Evolutionary conservation across 2,329 filamentous ascomycete species (phyloP), one percentile per base, ranked within the genome.

Genomic region (Fusarium robinianum): DNA sequence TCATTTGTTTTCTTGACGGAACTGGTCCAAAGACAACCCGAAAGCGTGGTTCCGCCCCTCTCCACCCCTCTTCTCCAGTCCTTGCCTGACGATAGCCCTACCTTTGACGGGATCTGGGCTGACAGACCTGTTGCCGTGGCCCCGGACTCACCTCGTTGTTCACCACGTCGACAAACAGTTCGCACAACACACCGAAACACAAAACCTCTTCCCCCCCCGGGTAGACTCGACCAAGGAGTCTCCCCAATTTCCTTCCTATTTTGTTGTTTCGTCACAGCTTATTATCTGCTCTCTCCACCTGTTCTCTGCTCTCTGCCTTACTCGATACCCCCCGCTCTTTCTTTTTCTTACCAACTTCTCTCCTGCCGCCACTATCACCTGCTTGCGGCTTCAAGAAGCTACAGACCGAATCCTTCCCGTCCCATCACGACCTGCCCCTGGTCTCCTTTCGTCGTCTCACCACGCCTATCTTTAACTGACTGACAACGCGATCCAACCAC

Each of bases 31-130:
- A 41, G 19, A 40, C 52, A 31, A 53, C 42, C 26, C 41, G 39
- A 37, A 56, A 53, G 45, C 52, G 44, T 48, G 46, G 49, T 41
- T 36, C 51, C n/a, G n/a, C 24, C 35, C 46, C 41, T 40, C 40
- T 38, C 42, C 52, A 16, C 16, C 25, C 27, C 31, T 46, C 31
- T 45, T 43, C 39, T 37, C 47, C 40, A 48, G 53, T 58, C 42
- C 47, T 55, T 49, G 52, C 47, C 47, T 50, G 50, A 41, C 46
- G 34, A 39, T 55, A 60, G 55, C 55, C 57, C 60, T 60, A 58
- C 49, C 47, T 58, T 32, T 44, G 50, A 49, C 48, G 44, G 36
- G 37, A 55, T 41, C 53, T 55, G 53, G 54, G 47, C 54, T 60
- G 55, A 46, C 12, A 11, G 23, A 25, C 10, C 23, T 25, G 12